phyloP scores from a whole-genome alignment of 208 protist species.

The Leishmania tropica region DNA sequence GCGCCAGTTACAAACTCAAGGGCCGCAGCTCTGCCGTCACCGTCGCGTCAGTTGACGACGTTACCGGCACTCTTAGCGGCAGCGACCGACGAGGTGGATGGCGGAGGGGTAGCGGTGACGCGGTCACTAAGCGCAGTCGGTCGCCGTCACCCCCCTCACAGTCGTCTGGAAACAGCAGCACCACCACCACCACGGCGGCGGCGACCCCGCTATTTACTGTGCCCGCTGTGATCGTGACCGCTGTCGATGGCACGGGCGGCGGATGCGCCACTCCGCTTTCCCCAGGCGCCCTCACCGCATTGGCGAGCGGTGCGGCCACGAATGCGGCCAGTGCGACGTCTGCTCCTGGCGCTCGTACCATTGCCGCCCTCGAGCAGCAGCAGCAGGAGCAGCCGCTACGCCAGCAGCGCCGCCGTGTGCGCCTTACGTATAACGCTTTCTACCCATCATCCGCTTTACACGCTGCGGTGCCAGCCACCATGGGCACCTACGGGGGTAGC shows the following conservation, averaged over 20 bases:
- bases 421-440: slow-evolving; percentile 26
- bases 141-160: slow-evolving; percentile 19
- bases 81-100: slow-evolving; percentile 7
- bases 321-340: background rate
- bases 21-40: background rate
- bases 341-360: background rate
- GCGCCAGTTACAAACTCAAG: background rate
- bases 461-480: background rate
- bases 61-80: background rate
- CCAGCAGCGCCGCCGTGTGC: slow-evolving; percentile 24
- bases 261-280: background rate
- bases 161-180: background rate
- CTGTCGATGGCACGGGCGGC: background rate
- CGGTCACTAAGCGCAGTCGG: slow-evolving; percentile 21
- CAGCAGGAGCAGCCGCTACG: slow-evolving; percentile 14
- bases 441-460: background rate
- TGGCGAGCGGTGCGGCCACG: background rate
- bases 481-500: background rate
- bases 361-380: slow-evolving; percentile 1
- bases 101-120: background rate
- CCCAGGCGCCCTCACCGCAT: background rate
- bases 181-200: background rate
- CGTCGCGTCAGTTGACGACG: background rate
- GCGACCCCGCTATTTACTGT: background rate
- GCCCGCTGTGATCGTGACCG: slow-evolving; percentile 6